phyloP scores from a whole-genome alignment of 192 early-diverging fungal genomes.

The Coemansia sp. region DNA sequence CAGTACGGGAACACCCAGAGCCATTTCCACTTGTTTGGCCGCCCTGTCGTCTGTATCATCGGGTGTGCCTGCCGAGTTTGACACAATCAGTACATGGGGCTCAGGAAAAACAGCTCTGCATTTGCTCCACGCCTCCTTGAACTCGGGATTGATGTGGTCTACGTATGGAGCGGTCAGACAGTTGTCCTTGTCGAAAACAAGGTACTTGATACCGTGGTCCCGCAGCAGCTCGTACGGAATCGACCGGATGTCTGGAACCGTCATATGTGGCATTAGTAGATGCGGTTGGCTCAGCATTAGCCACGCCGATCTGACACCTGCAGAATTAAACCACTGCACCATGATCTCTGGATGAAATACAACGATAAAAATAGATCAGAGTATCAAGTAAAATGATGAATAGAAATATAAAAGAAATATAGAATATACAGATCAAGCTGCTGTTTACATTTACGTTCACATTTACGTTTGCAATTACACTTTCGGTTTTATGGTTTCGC shows the following conservation, averaged over 20 bases:
- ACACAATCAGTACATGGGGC: constrained; percentile 74
- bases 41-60: constrained; percentile 64
- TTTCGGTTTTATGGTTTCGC: constrained; percentile 20
- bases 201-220: constrained; percentile 61
- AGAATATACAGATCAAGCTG: too few species aligned
- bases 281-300: constrained; percentile 61
- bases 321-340: constrained; percentile 79
- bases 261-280: constrained; percentile 74
- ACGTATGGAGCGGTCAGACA: constrained; percentile 86
- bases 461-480: too few species aligned
- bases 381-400: too few species aligned
- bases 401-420: too few species aligned
- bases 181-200: constrained; percentile 99
- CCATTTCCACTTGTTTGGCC: constrained; percentile 40
- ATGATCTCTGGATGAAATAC: too few species aligned
- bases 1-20: constrained; percentile 60
- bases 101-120: constrained; percentile 65
- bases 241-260: constrained; percentile 69
- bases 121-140: constrained; percentile 65
- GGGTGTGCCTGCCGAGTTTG: constrained; percentile 85
- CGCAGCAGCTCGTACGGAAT: constrained; percentile 66
- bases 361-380: too few species aligned
- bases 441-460: too few species aligned
- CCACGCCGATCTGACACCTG: constrained; percentile 60
- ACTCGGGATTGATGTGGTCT: constrained; percentile 65